Percentiles rank a stretch among this genome's conserved stretches.
Evolutionary conservation across 2,329 filamentous ascomycete species (phyloP).

Genomic region (Dactylellina cionopaga): DNA sequence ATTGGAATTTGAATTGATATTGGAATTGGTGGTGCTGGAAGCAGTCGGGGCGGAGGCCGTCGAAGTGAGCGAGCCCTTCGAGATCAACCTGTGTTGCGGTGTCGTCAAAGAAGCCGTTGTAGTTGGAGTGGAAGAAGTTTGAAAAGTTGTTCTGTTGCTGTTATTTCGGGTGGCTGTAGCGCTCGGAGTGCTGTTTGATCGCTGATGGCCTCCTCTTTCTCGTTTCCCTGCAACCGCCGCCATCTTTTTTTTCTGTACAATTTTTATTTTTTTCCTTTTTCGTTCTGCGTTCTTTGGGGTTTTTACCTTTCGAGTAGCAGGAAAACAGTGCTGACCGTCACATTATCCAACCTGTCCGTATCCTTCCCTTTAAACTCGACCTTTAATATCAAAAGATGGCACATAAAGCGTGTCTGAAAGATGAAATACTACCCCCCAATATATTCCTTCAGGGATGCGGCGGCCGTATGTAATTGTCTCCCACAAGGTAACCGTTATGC

Average conservation of each 20-base stretch:
- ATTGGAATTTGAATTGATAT: neutral
- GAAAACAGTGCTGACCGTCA: slow-evolving; percentile 28
- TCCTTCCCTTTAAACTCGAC: slow-evolving; percentile 37
- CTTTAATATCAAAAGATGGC: slow-evolving; percentile 46
- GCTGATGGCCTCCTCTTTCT: slow-evolving; percentile 47
- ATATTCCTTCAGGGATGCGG: slow-evolving; percentile 43
- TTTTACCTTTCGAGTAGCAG: slow-evolving; percentile 21
- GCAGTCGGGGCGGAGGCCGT: slow-evolving; percentile 5
- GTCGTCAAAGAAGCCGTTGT: slow-evolving; percentile 24
- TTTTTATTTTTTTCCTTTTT: slow-evolving; percentile 20
- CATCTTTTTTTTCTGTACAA: slow-evolving; percentile 44
- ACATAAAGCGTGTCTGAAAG: slow-evolving; percentile 43
- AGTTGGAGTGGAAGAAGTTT: slow-evolving; percentile 32
- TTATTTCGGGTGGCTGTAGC: slow-evolving; percentile 52
- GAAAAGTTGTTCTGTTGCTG: slow-evolving; percentile 42
- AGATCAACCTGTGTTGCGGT: slow-evolving; percentile 26
- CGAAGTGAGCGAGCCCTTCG: slow-evolving; percentile 18
- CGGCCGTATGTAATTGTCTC: slow-evolving; percentile 16
- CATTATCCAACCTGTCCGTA: slow-evolving; percentile 47
- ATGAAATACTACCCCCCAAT: slow-evolving; percentile 31
- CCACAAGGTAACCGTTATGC: too few relatives aligned
- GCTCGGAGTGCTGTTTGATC: slow-evolving; percentile 49
- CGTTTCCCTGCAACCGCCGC: slow-evolving; percentile 49
- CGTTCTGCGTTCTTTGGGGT: slow-evolving; percentile 20
- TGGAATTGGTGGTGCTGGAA: neutral